Base-by-base conservation (phyloP, 345 rosid genomes). In the Cardamine occulta region DNA sequence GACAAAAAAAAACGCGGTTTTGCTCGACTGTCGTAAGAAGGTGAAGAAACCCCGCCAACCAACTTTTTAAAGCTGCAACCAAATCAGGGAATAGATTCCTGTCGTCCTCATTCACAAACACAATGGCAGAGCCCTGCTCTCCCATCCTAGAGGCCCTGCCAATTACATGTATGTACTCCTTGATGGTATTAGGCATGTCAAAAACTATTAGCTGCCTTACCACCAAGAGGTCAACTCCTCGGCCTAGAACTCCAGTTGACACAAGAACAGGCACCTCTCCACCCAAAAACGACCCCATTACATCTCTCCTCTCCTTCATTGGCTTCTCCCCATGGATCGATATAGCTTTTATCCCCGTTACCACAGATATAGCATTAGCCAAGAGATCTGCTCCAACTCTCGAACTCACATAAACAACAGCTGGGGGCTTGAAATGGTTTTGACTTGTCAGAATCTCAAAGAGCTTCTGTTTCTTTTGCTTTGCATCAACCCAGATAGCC, bases 301-400 rank as follows among this genome's bases (percentile, higher is more conserved):
- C 77, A 61, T 87, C 91, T 77, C 98, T 88, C 80, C 98, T 89
- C 76, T 94, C 97, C 81, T 83, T 87, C 96, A 91, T 91, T 26
- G 93, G 74, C 77, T 94, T 94, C 84, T 90, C 93, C 66, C 97
- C 98, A 74, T 94, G 97, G 48, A 94, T 86, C 17, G 96, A 91
- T 29, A 89, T 42, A 74, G 91, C 86, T 74, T 89, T 94, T 76
- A 90, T 78, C 53, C 96, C 91, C 8, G 95, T 90, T 64, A 86
- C 78, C 26, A 85, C 82, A 0, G 82, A 79, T 75, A 94, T 88
- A 19, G 97, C 96, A 74, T 87, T 80, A 19, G 96, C 83, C 51
- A 94, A 74, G 64, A 94, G 91, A 86, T 94, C 98, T 68, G 98
- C 98, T 63, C 98, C 98, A 44, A 84, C 82, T 73, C 88, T 85